A percentile compares a stretch with the other conserved stretches of the same genome.
These are phyloP conservation scores for Achaetomiella virescens DNA, from an alignment of 495 filamentous ascomycete species.

Conservation along the genomic window DNA sequence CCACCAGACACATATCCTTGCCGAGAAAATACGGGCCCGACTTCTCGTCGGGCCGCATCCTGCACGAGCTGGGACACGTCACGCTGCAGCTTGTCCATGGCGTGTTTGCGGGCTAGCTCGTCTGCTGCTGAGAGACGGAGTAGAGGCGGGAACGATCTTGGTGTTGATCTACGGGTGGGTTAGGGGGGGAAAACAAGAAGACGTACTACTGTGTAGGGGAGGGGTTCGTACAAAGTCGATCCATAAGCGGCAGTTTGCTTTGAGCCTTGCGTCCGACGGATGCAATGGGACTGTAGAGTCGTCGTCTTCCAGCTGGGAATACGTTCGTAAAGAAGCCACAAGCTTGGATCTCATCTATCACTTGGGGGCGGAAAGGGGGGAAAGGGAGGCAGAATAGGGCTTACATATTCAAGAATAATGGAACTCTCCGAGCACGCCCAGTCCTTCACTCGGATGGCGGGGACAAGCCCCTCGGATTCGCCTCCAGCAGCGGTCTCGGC, in stretches of 20 bases:
- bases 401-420: constrained; percentile 85
- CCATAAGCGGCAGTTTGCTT: constrained; percentile 81
- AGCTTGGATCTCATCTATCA: no score
- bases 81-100: constrained; percentile 58
- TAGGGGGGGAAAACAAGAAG: neutral
- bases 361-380: neutral
- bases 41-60: constrained; percentile 47
- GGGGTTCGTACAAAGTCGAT: constrained; percentile 65
- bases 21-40: constrained; percentile 80
- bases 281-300: constrained; percentile 55
- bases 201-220: neutral
- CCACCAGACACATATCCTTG: constrained; percentile 64
- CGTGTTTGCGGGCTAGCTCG: constrained; percentile 53
- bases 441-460: constrained; percentile 73
- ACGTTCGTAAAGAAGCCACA: neutral
- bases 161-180: constrained; percentile 60
- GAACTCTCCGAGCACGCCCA: constrained; percentile 86
- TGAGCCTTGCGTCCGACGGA: constrained; percentile 59
- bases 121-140: constrained; percentile 67
- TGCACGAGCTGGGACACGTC: constrained; percentile 68
- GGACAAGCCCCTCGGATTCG: constrained; percentile 89
- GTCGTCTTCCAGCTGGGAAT: constrained; percentile 68
- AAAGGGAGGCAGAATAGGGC: neutral
- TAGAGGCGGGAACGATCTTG: constrained; percentile 74
- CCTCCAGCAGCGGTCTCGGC: constrained; percentile 66